phyloP scores from a whole-genome alignment of 108 stramenopile species.

The Nitzschia putrida region DNA sequence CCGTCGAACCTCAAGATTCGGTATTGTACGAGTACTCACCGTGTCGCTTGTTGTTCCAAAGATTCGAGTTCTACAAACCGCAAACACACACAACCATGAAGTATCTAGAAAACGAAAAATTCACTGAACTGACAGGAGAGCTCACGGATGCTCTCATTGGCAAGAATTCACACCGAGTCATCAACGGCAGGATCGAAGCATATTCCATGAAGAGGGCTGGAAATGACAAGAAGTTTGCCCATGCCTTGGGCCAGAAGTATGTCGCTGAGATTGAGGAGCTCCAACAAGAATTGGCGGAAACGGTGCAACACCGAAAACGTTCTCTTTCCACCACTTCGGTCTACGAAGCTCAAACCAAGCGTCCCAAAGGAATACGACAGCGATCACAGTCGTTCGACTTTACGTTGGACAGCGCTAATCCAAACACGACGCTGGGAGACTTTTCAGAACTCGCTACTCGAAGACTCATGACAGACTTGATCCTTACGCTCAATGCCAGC shows the following conservation, averaged over 20 bases:
- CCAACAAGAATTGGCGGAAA: conserved; percentile 43
- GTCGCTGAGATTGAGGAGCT: conserved; percentile 64
- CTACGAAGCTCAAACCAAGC: conserved; percentile 10
- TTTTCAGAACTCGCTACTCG: conserved; percentile 76
- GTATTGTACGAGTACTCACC: too few relatives aligned
- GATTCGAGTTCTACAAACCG: not conserved
- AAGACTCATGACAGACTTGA: conserved; percentile 88
- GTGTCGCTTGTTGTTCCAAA: too few relatives aligned
- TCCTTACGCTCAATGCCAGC: conserved; percentile 87
- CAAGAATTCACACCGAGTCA: conserved; percentile 55
- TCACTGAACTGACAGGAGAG: conserved; percentile 69
- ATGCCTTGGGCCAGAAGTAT: conserved; percentile 72
- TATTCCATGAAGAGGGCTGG: conserved; percentile 85
- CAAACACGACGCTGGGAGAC: conserved; percentile 57
- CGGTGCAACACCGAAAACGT: conserved; percentile 22
- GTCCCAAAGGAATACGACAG: conserved; percentile 21
- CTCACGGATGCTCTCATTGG: conserved; percentile 62
- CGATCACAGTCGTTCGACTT: conserved; percentile 52
- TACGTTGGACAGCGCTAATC: conserved; percentile 27
- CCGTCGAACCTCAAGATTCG: not conserved
- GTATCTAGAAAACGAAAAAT: conserved; percentile 73
- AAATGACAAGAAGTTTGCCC: conserved; percentile 82
- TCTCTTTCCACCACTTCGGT: conserved; percentile 18
- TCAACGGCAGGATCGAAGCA: conserved; percentile 85
- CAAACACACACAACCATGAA: conserved; percentile 52